Conservation (phyloP, 495 filamentous ascomycete species). For the Xylona heveae region DNA sequence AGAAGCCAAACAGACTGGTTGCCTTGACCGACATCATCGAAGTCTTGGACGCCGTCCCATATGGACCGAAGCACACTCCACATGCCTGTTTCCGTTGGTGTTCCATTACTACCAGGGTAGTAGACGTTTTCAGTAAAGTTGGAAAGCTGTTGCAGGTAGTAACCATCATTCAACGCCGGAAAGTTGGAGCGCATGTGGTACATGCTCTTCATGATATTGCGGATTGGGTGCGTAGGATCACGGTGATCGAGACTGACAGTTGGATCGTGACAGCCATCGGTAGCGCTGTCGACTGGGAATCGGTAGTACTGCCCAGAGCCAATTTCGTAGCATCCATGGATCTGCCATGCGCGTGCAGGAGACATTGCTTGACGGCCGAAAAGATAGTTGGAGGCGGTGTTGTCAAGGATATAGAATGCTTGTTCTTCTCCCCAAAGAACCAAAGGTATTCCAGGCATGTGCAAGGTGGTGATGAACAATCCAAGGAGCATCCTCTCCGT, state of each 20-base stretch:
- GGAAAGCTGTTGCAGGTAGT: slow-evolving; percentile 33
- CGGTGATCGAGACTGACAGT: slow-evolving; percentile 40
- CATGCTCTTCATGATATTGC: slow-evolving; percentile 47
- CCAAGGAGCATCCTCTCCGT: slow-evolving; percentile 39
- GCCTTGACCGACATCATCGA: slow-evolving; percentile 18
- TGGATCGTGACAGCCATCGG: slow-evolving; percentile 36
- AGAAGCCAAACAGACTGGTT: slow-evolving; percentile 44
- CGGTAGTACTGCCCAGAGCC: slow-evolving; percentile 32
- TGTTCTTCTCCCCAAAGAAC: slow-evolving; percentile 55
- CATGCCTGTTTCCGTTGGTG: slow-evolving; percentile 40
- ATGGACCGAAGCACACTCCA: slow-evolving; percentile 25
- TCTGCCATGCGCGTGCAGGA: slow-evolving; percentile 42
- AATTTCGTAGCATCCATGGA: slow-evolving; percentile 44
- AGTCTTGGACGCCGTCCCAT: slow-evolving; percentile 23
- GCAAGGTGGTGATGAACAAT: slow-evolving; percentile 39
- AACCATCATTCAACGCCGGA: slow-evolving; percentile 44
- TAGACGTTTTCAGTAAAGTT: slow-evolving; percentile 31
- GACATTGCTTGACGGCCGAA: slow-evolving; percentile 50
- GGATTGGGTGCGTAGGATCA: slow-evolving; percentile 42
- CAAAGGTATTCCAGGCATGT: slow-evolving; percentile 45
- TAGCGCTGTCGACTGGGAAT: slow-evolving; percentile 33
- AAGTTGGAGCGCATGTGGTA: slow-evolving; percentile 36
- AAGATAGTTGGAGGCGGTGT: slow-evolving; percentile 45
- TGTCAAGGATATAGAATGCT: slow-evolving; percentile 44
- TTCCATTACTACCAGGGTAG: slow-evolving; percentile 29